A percentile compares a stretch with the other conserved stretches of the same genome.
phyloP scores from a whole-genome alignment of 495 filamentous ascomycete genomes.

The Evernia prunastri region DNA sequence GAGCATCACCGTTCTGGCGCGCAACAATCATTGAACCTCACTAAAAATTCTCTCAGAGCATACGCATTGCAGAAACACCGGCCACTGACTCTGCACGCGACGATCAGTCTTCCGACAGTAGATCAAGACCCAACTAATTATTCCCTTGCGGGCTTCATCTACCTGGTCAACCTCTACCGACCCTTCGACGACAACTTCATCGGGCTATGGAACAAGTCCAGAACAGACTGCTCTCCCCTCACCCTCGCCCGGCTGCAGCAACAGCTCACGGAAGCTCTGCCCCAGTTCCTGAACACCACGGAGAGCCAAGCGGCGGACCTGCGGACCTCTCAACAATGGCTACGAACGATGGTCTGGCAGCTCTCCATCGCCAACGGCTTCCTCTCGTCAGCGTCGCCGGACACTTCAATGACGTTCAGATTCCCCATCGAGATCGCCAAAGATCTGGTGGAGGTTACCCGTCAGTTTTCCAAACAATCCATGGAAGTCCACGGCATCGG shows the following conservation, averaged over 20 bases:
- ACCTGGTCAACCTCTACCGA: slow-evolving; percentile 60
- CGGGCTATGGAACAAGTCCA: slow-evolving; percentile 65
- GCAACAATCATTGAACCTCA: slow-evolving; percentile 2
- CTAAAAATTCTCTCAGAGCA: slow-evolving; percentile 38
- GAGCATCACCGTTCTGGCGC: not conserved
- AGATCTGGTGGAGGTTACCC: slow-evolving; percentile 59
- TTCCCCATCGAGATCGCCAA: slow-evolving; percentile 67
- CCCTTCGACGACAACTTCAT: slow-evolving; percentile 68
- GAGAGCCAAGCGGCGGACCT: slow-evolving; percentile 67
- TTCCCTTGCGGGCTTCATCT: slow-evolving; percentile 52
- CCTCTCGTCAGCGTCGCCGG: slow-evolving; percentile 41
- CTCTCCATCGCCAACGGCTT: slow-evolving; percentile 51
- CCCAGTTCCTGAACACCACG: slow-evolving; percentile 53
- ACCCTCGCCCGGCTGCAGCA: slow-evolving; percentile 58
- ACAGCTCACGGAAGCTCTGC: slow-evolving; percentile 58
- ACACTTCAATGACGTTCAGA: slow-evolving; percentile 58
- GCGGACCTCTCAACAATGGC: slow-evolving; percentile 70
- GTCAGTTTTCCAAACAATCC: slow-evolving; percentile 54
- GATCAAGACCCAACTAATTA: slow-evolving; percentile 39
- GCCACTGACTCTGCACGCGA: slow-evolving; percentile 62
- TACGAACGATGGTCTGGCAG: slow-evolving; percentile 78
- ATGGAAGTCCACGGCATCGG: slow-evolving; percentile 71
- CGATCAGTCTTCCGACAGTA: slow-evolving; percentile 56
- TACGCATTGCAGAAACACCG: slow-evolving; percentile 74
- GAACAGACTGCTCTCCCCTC: slow-evolving; percentile 47